Evolutionary conservation across 2,329 filamentous ascomycete genomes (phyloP).

Genomic region (Sporothrix curviconia): DNA sequence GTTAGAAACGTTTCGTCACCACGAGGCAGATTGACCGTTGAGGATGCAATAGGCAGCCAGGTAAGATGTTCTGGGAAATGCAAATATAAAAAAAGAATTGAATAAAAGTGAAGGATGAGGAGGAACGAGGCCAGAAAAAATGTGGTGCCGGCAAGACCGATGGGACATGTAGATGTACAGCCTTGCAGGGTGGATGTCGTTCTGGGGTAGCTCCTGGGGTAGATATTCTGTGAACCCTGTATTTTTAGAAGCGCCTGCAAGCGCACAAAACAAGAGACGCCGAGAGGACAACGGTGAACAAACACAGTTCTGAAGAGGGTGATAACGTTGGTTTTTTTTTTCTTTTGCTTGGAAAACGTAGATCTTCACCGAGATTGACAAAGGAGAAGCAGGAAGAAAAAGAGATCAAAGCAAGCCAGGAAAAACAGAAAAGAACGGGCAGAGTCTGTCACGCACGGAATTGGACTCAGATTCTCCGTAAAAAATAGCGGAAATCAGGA

Average conservation of each 20-base stretch:
- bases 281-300: not conserved
- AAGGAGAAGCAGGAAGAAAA: not conserved
- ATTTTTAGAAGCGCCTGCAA: slow-evolving; percentile 1
- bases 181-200: not conserved
- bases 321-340: too few relatives aligned
- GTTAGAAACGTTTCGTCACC: not conserved
- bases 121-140: not conserved
- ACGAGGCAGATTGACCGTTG: not conserved
- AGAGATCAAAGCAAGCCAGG: not conserved
- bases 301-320: not conserved
- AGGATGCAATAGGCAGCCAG: not conserved
- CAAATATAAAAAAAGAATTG: not conserved
- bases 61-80: not conserved
- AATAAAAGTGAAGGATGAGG: not conserved
- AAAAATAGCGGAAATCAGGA: too few relatives aligned
- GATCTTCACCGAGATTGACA: too few relatives aligned
- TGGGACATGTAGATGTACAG: too few relatives aligned
- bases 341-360: too few relatives aligned
- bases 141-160: slow-evolving; percentile 2
- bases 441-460: too few relatives aligned
- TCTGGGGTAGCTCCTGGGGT: slow-evolving; percentile 6
- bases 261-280: not conserved
- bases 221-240: not conserved
- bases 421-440: too few relatives aligned
- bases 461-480: too few relatives aligned